Evolutionary conservation across 2,329 filamentous ascomycete genomes (phyloP).

Genomic region (Pseudogymnoascus sp.): DNA sequence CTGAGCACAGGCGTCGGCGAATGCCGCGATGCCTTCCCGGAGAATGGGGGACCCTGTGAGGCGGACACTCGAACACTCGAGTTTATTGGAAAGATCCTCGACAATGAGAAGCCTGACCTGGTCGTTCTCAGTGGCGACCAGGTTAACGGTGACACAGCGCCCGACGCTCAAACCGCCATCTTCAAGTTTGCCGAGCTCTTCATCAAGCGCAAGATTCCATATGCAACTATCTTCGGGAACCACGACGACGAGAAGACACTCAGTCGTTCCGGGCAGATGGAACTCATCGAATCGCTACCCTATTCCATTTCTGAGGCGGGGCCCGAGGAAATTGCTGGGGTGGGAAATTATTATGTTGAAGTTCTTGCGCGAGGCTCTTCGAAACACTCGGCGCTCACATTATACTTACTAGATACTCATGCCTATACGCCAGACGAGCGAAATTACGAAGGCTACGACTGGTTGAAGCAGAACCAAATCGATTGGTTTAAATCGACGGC

Average conservation of each 20-base stretch:
- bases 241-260: slow-evolving; percentile 85
- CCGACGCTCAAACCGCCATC: slow-evolving; percentile 84
- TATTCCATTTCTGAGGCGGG: slow-evolving; percentile 84
- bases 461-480: slow-evolving; percentile 91
- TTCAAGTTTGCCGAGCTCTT: slow-evolving; percentile 88
- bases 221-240: slow-evolving; percentile 91
- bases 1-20: slow-evolving; percentile 79
- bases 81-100: slow-evolving; percentile 74
- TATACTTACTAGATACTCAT: slow-evolving; percentile 95
- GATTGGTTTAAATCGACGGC: slow-evolving; percentile 86
- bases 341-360: slow-evolving; percentile 93
- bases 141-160: slow-evolving; percentile 87
- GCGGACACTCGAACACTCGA: slow-evolving; percentile 88
- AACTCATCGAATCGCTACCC: slow-evolving; percentile 75
- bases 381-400: slow-evolving; percentile 80
- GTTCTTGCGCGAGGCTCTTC: slow-evolving; percentile 72
- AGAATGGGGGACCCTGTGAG: slow-evolving; percentile 72
- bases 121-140: slow-evolving; percentile 91
- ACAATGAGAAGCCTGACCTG: slow-evolving; percentile 89
- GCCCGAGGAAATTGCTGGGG: slow-evolving; percentile 75
- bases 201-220: slow-evolving; percentile 81
- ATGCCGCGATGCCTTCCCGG: slow-evolving; percentile 81
- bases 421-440: slow-evolving; percentile 84
- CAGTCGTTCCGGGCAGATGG: slow-evolving; percentile 72
- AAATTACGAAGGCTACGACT: slow-evolving; percentile 89